These are phyloP conservation scores for Symbiodinium natans DNA, from an alignment of 73 alveolate genomes.

Conservation along the genomic window DNA sequence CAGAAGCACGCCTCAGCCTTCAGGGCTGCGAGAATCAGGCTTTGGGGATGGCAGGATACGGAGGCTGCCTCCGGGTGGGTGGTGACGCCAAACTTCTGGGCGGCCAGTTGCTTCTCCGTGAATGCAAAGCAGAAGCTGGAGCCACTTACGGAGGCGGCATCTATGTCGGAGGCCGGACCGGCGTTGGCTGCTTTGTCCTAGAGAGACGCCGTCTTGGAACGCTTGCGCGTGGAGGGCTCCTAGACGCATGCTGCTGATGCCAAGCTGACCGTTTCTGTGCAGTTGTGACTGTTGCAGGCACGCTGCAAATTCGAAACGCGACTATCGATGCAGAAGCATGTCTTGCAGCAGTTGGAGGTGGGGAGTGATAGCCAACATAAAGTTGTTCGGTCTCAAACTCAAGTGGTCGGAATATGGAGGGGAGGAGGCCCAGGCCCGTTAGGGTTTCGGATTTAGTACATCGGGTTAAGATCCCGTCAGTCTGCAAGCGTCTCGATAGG, in stretches of 20 bases:
- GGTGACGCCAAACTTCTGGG: not conserved
- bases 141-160: not conserved
- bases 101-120: not conserved
- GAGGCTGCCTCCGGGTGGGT: not conserved
- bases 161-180: not conserved
- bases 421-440: no score
- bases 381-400: no score
- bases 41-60: not conserved
- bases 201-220: not conserved
- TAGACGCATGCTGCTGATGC: not conserved
- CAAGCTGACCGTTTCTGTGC: not conserved
- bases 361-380: not conserved
- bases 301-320: not conserved
- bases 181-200: not conserved
- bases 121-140: not conserved
- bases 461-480: no score
- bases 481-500: no score
- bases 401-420: no score
- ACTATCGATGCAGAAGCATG: not conserved
- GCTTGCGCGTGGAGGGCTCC: not conserved
- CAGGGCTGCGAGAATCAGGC: not conserved
- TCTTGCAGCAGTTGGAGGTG: not conserved
- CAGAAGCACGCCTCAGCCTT: not conserved
- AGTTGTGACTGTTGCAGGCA: not conserved
- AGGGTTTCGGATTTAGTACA: no score